Evolutionary conservation across 305 asterid genomes (phyloP).

Genomic region (Fraxinus platypoda): DNA sequence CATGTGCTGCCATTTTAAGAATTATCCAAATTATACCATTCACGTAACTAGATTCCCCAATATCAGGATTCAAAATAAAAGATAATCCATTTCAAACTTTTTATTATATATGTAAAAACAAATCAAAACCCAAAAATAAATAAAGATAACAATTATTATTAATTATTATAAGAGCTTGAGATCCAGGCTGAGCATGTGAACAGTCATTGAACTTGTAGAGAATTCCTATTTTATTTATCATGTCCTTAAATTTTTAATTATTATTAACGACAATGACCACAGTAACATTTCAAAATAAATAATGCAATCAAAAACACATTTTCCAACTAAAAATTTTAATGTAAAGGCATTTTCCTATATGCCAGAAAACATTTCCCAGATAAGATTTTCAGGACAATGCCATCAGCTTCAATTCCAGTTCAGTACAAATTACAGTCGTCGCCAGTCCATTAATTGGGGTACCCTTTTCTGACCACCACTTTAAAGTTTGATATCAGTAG

Average conservation of each 20-base stretch:
- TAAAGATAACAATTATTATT: not conserved
- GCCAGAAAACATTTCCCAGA: not conserved
- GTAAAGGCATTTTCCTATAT: not conserved
- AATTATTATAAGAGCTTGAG: not conserved
- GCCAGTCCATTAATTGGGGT: not conserved
- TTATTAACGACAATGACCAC: not conserved
- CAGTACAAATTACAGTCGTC: not conserved
- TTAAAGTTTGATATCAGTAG: not conserved
- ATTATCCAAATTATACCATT: not conserved
- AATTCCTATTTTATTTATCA: not conserved
- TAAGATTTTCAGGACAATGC: not conserved
- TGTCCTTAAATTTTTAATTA: not conserved
- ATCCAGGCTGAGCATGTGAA: not conserved
- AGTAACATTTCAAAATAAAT: not conserved
- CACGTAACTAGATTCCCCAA: not conserved
- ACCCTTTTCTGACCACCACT: not conserved
- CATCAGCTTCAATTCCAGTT: not conserved
- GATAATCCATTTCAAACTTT: not conserved
- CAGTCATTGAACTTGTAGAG: not conserved
- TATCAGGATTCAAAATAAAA: not conserved
- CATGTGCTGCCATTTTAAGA: not conserved
- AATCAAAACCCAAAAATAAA: not conserved
- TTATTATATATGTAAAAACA: not conserved
- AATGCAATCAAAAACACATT: not conserved
- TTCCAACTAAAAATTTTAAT: not conserved